Evolutionary conservation across 1,284 basidiomycete species (phyloP).

Genomic region (Uromyces viciae-fabae): DNA sequence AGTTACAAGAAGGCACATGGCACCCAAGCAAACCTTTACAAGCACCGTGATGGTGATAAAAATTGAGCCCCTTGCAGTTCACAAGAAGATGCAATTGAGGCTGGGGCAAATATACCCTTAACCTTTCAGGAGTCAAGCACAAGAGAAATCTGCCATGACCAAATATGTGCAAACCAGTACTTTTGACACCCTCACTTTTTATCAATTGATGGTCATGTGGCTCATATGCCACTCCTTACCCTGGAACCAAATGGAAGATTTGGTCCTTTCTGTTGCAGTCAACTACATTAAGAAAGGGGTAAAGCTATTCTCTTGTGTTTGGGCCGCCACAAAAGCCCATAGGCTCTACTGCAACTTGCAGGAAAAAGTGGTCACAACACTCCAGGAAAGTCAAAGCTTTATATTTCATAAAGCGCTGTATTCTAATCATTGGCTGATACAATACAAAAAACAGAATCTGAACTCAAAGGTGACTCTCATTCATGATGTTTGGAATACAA

Average conservation of each 20-base stretch:
- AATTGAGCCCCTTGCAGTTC: not conserved
- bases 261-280: not conserved
- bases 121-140: not conserved
- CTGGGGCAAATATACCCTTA: not conserved
- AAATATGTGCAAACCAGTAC: not conserved
- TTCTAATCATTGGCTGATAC: not conserved
- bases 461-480: not conserved
- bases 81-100: not conserved
- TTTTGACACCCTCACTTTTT: not conserved
- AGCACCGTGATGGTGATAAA: not conserved
- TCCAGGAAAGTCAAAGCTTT: not conserved
- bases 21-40: not conserved
- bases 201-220: not conserved
- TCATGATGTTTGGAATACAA: conserved; percentile 9
- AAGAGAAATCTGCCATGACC: not conserved
- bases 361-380: not conserved
- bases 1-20: not conserved
- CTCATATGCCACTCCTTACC: not conserved
- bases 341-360: not conserved
- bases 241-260: not conserved
- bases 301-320: not conserved
- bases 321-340: not conserved
- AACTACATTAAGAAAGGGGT: not conserved
- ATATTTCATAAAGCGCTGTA: not conserved
- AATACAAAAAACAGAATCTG: not conserved